Conservation (phyloP, 2,329 filamentous ascomycete genomes). For the Pyrenophora seminiperda region DNA sequence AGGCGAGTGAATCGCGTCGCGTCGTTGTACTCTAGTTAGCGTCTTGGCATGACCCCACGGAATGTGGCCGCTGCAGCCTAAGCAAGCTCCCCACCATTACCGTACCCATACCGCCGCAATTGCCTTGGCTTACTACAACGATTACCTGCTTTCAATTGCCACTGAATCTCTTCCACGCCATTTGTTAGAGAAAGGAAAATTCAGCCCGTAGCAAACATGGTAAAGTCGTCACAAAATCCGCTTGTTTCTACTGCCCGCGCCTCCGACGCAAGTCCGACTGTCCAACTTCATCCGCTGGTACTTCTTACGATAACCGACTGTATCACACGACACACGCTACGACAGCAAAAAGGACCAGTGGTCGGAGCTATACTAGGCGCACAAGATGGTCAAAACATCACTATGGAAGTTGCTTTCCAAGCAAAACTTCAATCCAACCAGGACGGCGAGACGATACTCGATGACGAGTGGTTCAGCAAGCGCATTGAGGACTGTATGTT, state of each 20-base stretch:
- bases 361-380: slow-evolving; percentile 89
- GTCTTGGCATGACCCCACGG: slow-evolving; percentile 16
- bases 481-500: slow-evolving; percentile 82
- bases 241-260: slow-evolving; percentile 52
- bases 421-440: slow-evolving; percentile 59
- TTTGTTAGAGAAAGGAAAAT: not conserved
- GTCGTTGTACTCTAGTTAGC: slow-evolving; percentile 9
- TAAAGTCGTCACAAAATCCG: slow-evolving; percentile 45
- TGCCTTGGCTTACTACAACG: slow-evolving; percentile 3
- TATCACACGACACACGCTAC: slow-evolving; percentile 85
- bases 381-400: slow-evolving; percentile 87
- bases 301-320: slow-evolving; percentile 97
- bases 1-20: slow-evolving; percentile 9
- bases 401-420: slow-evolving; percentile 91
- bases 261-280: slow-evolving; percentile 75
- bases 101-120: slow-evolving; percentile 5
- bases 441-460: slow-evolving; percentile 66
- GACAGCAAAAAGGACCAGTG: slow-evolving; percentile 74
- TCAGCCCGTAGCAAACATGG: slow-evolving; percentile 38
- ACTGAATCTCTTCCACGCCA: not conserved
- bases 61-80: slow-evolving; percentile 18
- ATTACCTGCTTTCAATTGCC: not conserved
- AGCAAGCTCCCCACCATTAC: slow-evolving; percentile 17
- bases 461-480: slow-evolving; percentile 73
- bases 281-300: slow-evolving; percentile 89